Percentiles rank a stretch among this genome's conserved stretches.
Evolutionary conservation across 2,329 filamentous ascomycete genomes (phyloP).

Genomic region (Aquanectria penicillioides): DNA sequence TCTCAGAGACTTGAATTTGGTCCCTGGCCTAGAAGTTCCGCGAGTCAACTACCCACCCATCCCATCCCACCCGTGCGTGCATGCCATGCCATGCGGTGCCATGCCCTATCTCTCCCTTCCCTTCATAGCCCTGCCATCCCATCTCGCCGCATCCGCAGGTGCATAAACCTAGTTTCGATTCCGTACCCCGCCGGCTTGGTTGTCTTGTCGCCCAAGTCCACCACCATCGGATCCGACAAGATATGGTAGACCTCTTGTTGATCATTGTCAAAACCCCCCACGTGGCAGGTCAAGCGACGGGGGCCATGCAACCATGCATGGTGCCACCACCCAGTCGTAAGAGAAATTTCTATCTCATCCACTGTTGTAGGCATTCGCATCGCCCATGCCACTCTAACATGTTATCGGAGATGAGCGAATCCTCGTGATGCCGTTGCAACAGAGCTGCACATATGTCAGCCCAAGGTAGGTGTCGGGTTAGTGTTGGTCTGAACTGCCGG

Average conservation of each 20-base stretch:
- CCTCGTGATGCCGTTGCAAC: conserved; percentile 10
- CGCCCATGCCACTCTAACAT: neutral
- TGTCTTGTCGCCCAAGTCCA: conserved; percentile 5
- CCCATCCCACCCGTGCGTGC: conserved; percentile 5
- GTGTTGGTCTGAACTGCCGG: too few species aligned
- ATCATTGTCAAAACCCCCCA: conserved; percentile 14
- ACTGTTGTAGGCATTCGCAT: neutral
- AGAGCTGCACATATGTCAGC: conserved; percentile 8
- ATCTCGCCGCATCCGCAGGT: conserved; percentile 22
- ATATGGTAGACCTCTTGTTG: conserved; percentile 2
- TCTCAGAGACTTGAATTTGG: conserved; percentile 12
- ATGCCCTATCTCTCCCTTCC: neutral
- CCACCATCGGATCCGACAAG: conserved; percentile 14
- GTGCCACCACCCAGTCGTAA: conserved; percentile 7
- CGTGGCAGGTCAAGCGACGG: conserved; percentile 13
- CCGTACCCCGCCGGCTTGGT: conserved; percentile 14
- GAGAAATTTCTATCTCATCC: conserved; percentile 4
- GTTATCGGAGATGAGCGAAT: neutral
- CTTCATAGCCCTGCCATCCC: conserved; percentile 13
- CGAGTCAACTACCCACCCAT: conserved; percentile 24
- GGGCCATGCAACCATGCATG: neutral
- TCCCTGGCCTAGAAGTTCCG: neutral
- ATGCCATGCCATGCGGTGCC: conserved; percentile 10
- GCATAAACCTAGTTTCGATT: conserved; percentile 28
- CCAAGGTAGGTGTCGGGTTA: neutral